Evolutionary conservation across 1,284 basidiomycete genomes (phyloP), one percentile per base, ranked within the genome.

Genomic region (Neonothopanus nambi): DNA sequence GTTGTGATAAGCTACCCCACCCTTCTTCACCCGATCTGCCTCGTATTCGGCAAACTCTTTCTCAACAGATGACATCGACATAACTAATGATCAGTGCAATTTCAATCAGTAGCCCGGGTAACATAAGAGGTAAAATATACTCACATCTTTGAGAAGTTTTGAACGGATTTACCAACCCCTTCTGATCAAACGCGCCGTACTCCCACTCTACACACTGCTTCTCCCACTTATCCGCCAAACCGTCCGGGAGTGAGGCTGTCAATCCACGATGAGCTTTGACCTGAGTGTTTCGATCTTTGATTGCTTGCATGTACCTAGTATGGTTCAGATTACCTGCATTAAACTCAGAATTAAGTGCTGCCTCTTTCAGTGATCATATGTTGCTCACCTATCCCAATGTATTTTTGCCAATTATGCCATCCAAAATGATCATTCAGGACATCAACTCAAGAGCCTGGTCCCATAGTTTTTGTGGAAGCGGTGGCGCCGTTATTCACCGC

Each of bases 391-490:
- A 48, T 21, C 3, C 17, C 17, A 23, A 37, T 48, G 9, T 17
- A 23, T 24, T 48, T 48, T 5, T 21, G 17, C 47, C 47, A 48
- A n/a, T 48, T 48, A 6, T 12, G 12, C 12, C 17, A 15, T 3
- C 30, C 35, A 38, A 48, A 39, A 18, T 48, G 47, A 37, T 48
- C 47, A 26, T 48, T 37, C 36, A 48, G 13, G 13, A 36, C 21
- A 28, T 48, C 47, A 15, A 13, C 17, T 3, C 35, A 13, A 3
- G 36, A 38, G 5, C 47, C 47, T 6, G 47, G 47, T 13, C 36
- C 35, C 47, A 48, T 48, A 15, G n/a, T 21, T n/a, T 48, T 48
- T 3, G 21, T 39, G 18, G n/a, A n/a, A n/a, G n/a, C n/a, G n/a
- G n/a, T n/a, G n/a, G n/a, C 61, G n/a, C n/a, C n/a, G n/a, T n/a